Conservation (phyloP, 2,329 filamentous ascomycete species). For the Cladophialophora exuberans region DNA sequence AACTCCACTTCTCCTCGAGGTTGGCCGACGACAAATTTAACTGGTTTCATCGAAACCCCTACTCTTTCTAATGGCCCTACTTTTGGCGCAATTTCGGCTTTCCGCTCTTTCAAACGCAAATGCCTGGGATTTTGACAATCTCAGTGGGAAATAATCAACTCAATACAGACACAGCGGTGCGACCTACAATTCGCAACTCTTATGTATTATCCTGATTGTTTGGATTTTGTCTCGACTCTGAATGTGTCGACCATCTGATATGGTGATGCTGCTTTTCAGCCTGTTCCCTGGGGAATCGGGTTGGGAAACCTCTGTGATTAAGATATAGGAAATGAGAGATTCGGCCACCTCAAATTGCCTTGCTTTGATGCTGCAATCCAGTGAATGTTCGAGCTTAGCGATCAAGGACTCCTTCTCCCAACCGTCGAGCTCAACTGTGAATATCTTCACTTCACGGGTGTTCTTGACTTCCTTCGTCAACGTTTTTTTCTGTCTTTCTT, state of each 20-base stretch:
- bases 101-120: conserved; percentile 31
- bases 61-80: conserved; percentile 42
- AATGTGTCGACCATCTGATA: conserved; percentile 26
- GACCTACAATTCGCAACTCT: conserved; percentile 37
- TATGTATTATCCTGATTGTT: conserved; percentile 29
- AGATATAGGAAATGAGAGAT: conserved; percentile 45
- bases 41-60: conserved; percentile 44
- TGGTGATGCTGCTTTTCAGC: conserved; percentile 29
- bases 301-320: conserved; percentile 37
- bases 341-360: conserved; percentile 47
- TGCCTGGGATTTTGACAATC: conserved; percentile 23
- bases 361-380: background rate
- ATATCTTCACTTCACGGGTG: no score
- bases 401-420: no score
- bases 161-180: conserved; percentile 34
- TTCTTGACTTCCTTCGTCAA: no score
- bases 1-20: conserved; percentile 48
- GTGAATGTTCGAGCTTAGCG: no score
- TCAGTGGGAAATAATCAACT: conserved; percentile 26
- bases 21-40: conserved; percentile 49
- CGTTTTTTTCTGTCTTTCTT: no score
- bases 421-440: no score
- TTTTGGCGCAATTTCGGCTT: conserved; percentile 37
- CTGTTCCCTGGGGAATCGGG: conserved; percentile 23
- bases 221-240: conserved; percentile 33